Percentiles rank a stretch among this genome's conserved stretches.
Conservation (phyloP, 164 flowering plant genomes). For the Chloranthus sessilifolius region DNA sequence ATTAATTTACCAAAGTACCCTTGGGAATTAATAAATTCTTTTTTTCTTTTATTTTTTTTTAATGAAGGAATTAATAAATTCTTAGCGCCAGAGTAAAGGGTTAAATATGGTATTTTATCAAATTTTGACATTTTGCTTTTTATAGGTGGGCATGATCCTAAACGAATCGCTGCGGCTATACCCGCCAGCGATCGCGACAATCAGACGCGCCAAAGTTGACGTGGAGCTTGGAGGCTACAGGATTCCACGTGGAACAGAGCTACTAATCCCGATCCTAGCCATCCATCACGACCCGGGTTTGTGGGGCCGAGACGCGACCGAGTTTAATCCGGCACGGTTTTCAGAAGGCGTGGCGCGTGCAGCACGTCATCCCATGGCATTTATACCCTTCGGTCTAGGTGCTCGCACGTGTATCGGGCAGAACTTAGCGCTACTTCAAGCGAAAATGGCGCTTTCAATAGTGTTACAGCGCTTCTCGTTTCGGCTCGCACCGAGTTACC, state of each 20-base stretch:
- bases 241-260: constrained; percentile 80
- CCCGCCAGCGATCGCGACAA: constrained; percentile 82
- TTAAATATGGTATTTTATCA: too few relatives aligned
- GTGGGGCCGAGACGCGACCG: constrained; percentile 82
- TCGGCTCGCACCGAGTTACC: constrained; percentile 51
- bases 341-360: constrained; percentile 73
- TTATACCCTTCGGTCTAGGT: constrained; percentile 92
- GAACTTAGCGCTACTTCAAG: constrained; percentile 73
- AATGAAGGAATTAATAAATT: constrained; percentile 1
- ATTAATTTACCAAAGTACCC: too few relatives aligned
- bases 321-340: constrained; percentile 86
- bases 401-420: constrained; percentile 87
- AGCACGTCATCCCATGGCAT: constrained; percentile 74
- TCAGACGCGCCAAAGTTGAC: constrained; percentile 71
- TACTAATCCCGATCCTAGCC: constrained; percentile 83
- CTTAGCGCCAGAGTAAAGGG: too few relatives aligned
- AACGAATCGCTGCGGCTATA: constrained; percentile 83
- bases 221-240: constrained; percentile 63
- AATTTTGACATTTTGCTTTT: constrained; percentile 3
- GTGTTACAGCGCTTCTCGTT: constrained; percentile 68
- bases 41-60: not conserved
- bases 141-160: constrained; percentile 84
- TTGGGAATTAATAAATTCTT: too few relatives aligned
- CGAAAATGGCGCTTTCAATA: constrained; percentile 61
- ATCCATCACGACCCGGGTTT: constrained; percentile 78